Evolutionary conservation across 345 rosid species (phyloP), one percentile per base, ranked within the genome.

Genomic region (Brassica rapa): DNA sequence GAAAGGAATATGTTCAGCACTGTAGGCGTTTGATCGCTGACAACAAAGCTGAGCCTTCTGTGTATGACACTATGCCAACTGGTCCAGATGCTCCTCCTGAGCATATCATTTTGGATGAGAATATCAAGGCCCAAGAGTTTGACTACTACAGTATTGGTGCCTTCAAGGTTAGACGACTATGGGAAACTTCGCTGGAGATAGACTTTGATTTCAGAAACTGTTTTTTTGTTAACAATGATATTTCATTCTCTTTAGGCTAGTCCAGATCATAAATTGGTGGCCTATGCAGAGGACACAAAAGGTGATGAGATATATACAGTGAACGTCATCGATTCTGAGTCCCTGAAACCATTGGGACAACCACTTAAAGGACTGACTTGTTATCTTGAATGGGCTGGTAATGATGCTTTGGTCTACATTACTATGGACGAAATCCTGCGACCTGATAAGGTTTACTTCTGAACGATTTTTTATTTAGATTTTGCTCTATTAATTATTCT

Each of bases 401-500:
- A 92, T 84, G 94, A 83, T 66, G 81, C 88, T 71, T 86, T 94
- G 83, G 90, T 88, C 68, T 94, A 94, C 70, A 71, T 85, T 9
- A 88, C 98, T 71, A 89, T 91, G 97, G 98, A 94, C 77, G 89
- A 89, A 75, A 89, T 84, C 74, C 91, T 85, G 82, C 91, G 98
- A 60, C 88, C 97, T 37, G 89, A 92, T 81, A 92, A 92, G 95
- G 98, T 94, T 82, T 72, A 71, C 27, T 35, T 56, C 55, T 75
- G 33, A 10, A 23, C 23, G 7, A 33, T 35, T 19, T 70, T 56
- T 21, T 8, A 0, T 6, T 62, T 59, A 11, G 8, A 1, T 29
- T 53, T 76, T 61, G 35, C 62, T 7, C 53, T 7, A 43, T 32
- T n/a, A 16, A 25, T 8, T 53, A 6, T 53, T 56, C 25, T 4